Percentiles rank a stretch among this genome's conserved stretches.
phyloP scores from a whole-genome alignment of 768 basidiomycete genomes.

The Boletus rubescentipes region DNA sequence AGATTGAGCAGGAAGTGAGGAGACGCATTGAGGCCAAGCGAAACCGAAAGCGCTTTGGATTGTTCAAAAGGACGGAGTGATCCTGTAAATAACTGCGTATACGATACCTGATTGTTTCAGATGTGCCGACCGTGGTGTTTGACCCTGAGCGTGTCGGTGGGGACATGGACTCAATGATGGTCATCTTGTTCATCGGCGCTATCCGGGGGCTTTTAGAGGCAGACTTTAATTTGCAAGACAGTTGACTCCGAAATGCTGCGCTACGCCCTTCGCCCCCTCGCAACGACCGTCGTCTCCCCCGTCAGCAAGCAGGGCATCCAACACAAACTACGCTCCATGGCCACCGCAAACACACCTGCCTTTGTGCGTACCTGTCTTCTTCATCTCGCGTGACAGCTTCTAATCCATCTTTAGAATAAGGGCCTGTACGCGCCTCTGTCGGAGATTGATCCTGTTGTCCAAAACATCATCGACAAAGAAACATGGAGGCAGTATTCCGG shows the following conservation, averaged over 20 bases:
- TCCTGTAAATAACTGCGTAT: neutral
- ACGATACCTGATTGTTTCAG: no score
- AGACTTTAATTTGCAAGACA: slow-evolving; percentile 17
- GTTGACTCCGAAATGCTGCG: slow-evolving; percentile 30
- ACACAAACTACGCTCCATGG: slow-evolving; percentile 49
- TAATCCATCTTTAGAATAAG: slow-evolving; percentile 67
- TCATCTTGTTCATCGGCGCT: no score
- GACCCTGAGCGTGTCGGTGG: no score
- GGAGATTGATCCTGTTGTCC: slow-evolving; percentile 91
- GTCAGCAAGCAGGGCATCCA: slow-evolving; percentile 12
- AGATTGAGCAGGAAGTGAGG: slow-evolving; percentile 72
- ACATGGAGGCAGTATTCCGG: slow-evolving; percentile 98
- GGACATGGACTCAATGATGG: no score
- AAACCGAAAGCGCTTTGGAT: slow-evolving; percentile 45
- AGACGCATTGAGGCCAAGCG: slow-evolving; percentile 57
- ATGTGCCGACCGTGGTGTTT: no score
- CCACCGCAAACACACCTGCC: slow-evolving; percentile 55
- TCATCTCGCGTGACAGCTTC: neutral
- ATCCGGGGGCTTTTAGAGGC: slow-evolving; percentile 15
- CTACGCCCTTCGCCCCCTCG: slow-evolving; percentile 23
- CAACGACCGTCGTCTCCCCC: slow-evolving; percentile 25
- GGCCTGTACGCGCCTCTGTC: slow-evolving; percentile 83
- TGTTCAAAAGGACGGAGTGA: slow-evolving; percentile 20
- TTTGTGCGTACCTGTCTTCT: slow-evolving; percentile 46
- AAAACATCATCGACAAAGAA: slow-evolving; percentile 98